Evolutionary conservation across 2,329 filamentous ascomycete genomes (phyloP), one percentile per base, ranked within the genome.

Genomic region (Penicillium sp.): DNA sequence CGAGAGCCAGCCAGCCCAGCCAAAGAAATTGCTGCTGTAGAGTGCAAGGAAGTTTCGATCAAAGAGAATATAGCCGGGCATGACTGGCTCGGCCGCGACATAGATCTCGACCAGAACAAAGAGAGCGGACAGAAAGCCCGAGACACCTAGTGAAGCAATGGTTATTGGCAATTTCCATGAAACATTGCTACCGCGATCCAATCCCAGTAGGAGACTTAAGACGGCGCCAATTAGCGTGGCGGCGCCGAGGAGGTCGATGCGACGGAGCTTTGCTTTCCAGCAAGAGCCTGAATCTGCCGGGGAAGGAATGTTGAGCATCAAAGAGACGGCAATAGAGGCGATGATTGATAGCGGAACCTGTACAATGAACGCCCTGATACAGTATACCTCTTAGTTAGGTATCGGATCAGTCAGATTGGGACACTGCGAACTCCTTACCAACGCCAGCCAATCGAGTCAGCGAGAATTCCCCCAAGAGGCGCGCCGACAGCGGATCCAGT

Each of bases 241-340:
- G 2, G 85, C 85, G 4, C 87, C 86, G 1, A 84, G 65, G 53
- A 89, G 88, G 60, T 91, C 87, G 51, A 91, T 76, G 21, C 80
- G 79, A 14, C 70, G 66, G 9, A 90, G 64, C 57, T 87, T 87
- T 21, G 73, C 62, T 47, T 73, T 74, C 82, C 83, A 86, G 61
- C 84, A n/a, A n/a, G n/a, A n/a, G n/a, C n/a, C 75, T 7, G 71
- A 70, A 40, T 78, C 70, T 26, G 81, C 77, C 5, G 67, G 64
- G 39, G 69, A 68, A 1, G 84, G 83, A 0, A 87, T 64, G 33
- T 84, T 65, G 9, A 90, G 74, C 26, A 76, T 70, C n/a, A 80
- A 56, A 34, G 74, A 74, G 11, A 88, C 84, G 7, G 80, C 71
- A 3, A 80, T 32, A 51, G 86, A 79, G 1, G 86, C 85, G 2